phyloP scores from a whole-genome alignment of 768 basidiomycete species.

The Trichaptum fuscoviolaceum region DNA sequence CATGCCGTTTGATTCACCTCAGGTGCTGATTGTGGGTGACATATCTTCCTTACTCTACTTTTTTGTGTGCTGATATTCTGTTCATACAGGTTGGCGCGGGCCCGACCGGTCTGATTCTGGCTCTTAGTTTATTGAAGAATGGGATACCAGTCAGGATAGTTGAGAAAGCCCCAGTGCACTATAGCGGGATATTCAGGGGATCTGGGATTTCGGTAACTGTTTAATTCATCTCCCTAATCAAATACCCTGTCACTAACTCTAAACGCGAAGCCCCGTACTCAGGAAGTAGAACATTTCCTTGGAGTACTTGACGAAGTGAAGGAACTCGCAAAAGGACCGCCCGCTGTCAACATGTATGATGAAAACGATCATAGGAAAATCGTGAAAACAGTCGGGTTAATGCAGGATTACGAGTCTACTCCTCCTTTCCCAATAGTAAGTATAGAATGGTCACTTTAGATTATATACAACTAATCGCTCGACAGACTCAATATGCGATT shows the following conservation, averaged over 20 bases:
- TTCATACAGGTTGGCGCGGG: conserved; percentile 13
- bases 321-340: not conserved
- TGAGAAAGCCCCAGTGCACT: not conserved
- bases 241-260: not conserved
- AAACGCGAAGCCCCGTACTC: not conserved
- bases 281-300: not conserved
- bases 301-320: not conserved
- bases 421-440: not conserved
- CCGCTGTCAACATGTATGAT: not conserved
- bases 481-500: not conserved
- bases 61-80: no score
- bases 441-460: not conserved
- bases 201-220: not conserved
- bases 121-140: conserved; percentile 8
- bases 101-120: conserved; percentile 8
- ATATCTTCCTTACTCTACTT: no score
- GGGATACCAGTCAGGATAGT: conserved; percentile 11
- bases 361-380: not conserved
- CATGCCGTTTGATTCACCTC: no score
- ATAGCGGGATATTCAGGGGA: not conserved
- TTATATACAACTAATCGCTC: not conserved
- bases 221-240: not conserved
- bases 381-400: not conserved
- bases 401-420: not conserved
- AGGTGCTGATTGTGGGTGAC: no score